Base-by-base conservation (phyloP, 1,284 basidiomycete genomes). In the Vanrija pseudolonga region DNA sequence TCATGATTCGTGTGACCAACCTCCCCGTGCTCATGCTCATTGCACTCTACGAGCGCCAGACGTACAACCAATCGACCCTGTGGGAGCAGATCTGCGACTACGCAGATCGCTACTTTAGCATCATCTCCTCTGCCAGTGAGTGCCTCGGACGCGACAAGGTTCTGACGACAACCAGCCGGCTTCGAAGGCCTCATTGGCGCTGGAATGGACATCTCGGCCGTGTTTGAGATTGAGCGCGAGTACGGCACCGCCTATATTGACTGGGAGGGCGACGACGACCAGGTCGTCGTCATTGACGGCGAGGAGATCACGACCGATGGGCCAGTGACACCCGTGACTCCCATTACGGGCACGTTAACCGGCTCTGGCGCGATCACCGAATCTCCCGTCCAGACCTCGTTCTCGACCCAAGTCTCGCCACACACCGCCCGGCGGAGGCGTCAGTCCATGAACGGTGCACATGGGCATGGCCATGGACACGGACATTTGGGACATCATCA, bases 11-110 rank as follows among this genome's bases (percentile, higher is more conserved):
- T 65, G 66, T 84, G 14, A 90, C 91, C 4, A 91, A 86, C 63
- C 87, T 94, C 62, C 93, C 91, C 0, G 82, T 94, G n/a, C 77
- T 96, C 39, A 76, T 96, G 19, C 59, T 80, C 12, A 91, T 96
- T 47, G 85, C 90, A 0, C 77, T 87, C 47, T 92, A 91, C 68
- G 91, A 95, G 73, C 81, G 92, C 19, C 86, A 91, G 68, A 83
- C 67, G 23, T 76, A 72, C 84, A 24, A 87, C 84, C 76, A 80
- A 72, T 79, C 81, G 3, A 84, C 81, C 17, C 83, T 92, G 62
- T 83, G 84, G 59, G 89, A 92, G 60, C 88, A 87, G 1, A 62
- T 92, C 8, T 74, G 80, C 15, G 81, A 83, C 38, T 79, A 84
- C 4, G 79, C 82, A 3, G 89, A 92, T 65, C 83, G 80, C 57